Base-by-base conservation (phyloP, 2,329 filamentous ascomycete species). In the Alternaria sp. region DNA sequence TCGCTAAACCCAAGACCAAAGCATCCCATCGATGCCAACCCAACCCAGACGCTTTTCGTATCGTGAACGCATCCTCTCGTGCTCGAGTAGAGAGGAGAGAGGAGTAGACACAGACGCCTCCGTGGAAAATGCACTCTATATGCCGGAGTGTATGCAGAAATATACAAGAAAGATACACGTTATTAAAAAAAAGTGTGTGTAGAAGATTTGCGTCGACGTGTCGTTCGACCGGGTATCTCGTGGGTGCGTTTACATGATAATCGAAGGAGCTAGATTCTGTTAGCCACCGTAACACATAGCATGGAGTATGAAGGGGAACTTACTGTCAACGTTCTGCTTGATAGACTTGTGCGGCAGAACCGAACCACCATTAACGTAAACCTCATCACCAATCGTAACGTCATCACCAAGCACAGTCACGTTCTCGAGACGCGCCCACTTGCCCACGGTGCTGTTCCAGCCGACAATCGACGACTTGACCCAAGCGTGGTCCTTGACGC, bases 401-500 rank as follows among this genome's bases (percentile, higher is more conserved):
- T 99, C 95, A 83, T 99, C 96, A 71, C 95, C 96, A 19, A 99
- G 88, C 57, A 99, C 95, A n/a, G 93, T 95, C 45, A 98, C 94
- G 78, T 99, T 99, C 87, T 99, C 96, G 68, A 98, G 86, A 71
- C 95, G 91, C 62, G 95, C 95, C 95, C 95, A 99, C 79, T 91
- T 92, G 78, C 95, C 95, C 61, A 99, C 93, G 36, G 89, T 91
- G 85, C 93, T 97, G 87, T 97, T 97, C 95, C 95, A 99, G 77
- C 95, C 95, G 57, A 98, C 93, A 80, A 99, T 98, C 75, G 95
- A 96, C 80, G 92, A 96, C 89, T 98, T 98, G 81, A 99, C 89
- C 95, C 95, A 98, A 51, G 96, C 96, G 81, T 99, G 95, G 80
- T 99, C 96, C 88, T 97, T 97, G 83, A 97, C 91, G 85, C 96